These are phyloP conservation scores for Stylonectria norvegica DNA, from an alignment of 2,329 filamentous ascomycete species.

Conservation along the genomic window DNA sequence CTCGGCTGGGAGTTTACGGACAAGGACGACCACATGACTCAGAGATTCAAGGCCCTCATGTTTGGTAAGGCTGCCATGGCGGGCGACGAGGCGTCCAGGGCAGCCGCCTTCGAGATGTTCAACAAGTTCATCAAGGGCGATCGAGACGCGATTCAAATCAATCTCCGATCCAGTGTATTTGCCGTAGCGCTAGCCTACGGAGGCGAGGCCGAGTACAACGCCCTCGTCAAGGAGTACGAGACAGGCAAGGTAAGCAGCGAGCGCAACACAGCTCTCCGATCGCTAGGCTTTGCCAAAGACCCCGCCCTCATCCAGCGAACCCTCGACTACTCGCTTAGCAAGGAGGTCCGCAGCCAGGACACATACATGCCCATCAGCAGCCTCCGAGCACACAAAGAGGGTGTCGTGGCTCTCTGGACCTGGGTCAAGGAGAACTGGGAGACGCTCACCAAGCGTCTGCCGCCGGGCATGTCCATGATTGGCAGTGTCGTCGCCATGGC, in stretches of 20 bases:
- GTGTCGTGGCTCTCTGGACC: conserved; percentile 74
- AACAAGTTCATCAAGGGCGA: conserved; percentile 78
- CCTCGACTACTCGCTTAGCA: conserved; percentile 68
- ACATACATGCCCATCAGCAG: conserved; percentile 84
- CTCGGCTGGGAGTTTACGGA: conserved; percentile 86
- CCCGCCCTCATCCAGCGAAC: conserved; percentile 79
- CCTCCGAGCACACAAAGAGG: conserved; percentile 71
- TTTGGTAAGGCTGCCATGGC: conserved; percentile 80
- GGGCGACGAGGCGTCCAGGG: conserved; percentile 74
- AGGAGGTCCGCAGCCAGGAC: conserved; percentile 90
- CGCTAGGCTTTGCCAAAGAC: conserved; percentile 73
- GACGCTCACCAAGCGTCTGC: conserved; percentile 73
- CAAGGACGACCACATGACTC: conserved; percentile 80
- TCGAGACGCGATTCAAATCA: conserved; percentile 79
- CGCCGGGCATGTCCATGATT: conserved; percentile 82
- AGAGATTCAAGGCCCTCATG: conserved; percentile 91
- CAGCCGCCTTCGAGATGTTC: conserved; percentile 87
- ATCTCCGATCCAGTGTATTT: conserved; percentile 84
- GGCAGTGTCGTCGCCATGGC: conserved; percentile 79
- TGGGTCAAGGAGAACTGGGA: conserved; percentile 92
- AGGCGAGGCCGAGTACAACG: conserved; percentile 53
- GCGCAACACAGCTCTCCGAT: conserved; percentile 85
- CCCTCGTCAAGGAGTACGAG: conserved; percentile 27
- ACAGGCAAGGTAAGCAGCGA: conserved; percentile 70
- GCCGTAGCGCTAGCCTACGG: conserved; percentile 80